Base-by-base conservation (phyloP, 306 rosid species). In the Betula pendula region DNA sequence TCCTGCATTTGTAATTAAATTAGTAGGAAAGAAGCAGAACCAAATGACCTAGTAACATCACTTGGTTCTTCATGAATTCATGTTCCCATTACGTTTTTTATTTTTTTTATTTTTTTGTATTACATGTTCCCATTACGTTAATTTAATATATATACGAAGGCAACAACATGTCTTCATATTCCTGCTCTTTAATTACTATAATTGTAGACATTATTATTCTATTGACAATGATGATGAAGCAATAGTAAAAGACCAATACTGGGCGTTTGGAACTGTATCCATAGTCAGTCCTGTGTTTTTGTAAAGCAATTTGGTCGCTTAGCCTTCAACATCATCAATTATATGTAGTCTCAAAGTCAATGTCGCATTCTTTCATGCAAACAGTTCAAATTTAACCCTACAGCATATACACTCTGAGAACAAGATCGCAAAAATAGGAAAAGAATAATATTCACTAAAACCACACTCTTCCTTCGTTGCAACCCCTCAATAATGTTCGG, bases 401-500 rank as follows among this genome's bases (percentile, higher is more conserved):
- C 27, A 19, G 16, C 27, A 10, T 35, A n/a, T 38, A 19, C 16
- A n/a, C 48, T 31, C 24, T 8, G 19, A 55, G 31, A 59, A 59
- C 70, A 74, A 60, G 45, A 38, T 19, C 3, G 80, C 79, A 68
- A 82, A 20, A 53, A 59, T 49, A 12, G 16, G 15, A 22, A 59
- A 67, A 44, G 48, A 33, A 33, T 52, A 20, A 29, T 48, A 78
- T 29, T 59, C 69, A n/a, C n/a, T 59, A 4, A 31, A 74, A 78
- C 38, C 42, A 19, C 66, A 1, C 40, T 70, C 33, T 4, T 5
- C 47, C 66, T 35, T 15, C 15, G 17, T 60, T 31, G 42, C 22
- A 31, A 31, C 24, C 8, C 48, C 81, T 81, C 77, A 81, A 72
- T 73, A 76, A 52, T 76, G 79, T 68, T 74, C 71, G 58, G 16